A percentile compares a stretch with the other conserved stretches of the same genome.
These are phyloP conservation scores for Antarctomyces pellizariae DNA, from an alignment of 495 filamentous ascomycete species.

Conservation along the genomic window DNA sequence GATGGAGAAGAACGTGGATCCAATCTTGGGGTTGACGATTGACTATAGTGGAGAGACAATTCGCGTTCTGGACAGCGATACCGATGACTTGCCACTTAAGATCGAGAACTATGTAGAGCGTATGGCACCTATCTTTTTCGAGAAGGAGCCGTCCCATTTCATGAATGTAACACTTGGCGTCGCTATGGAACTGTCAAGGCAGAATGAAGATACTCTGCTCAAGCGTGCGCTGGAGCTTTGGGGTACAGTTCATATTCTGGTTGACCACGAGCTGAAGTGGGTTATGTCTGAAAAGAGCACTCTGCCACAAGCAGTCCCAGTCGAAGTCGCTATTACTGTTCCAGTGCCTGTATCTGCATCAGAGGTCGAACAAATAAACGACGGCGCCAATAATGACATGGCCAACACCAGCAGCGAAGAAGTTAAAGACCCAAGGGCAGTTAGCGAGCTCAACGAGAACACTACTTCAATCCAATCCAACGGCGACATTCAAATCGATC, in stretches of 20 bases:
- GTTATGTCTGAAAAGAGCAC: slow-evolving; percentile 30
- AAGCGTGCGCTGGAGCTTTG: slow-evolving; percentile 50
- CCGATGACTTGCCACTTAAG: slow-evolving; percentile 40
- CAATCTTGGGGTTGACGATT: slow-evolving; percentile 4
- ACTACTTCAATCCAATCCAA: slow-evolving; percentile 19
- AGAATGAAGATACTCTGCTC: slow-evolving; percentile 38
- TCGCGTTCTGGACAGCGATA: slow-evolving; percentile 38
- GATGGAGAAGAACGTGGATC: slow-evolving; percentile 9
- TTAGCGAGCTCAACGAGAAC: slow-evolving; percentile 4
- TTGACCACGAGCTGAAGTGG: slow-evolving; percentile 43
- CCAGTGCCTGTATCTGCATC: too few relatives aligned
- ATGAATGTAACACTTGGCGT: slow-evolving; percentile 40
- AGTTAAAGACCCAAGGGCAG: too few relatives aligned
- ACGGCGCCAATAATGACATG: slow-evolving; percentile 19
- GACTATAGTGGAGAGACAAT: slow-evolving; percentile 7
- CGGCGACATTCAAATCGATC: slow-evolving; percentile 21
- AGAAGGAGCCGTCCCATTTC: slow-evolving; percentile 40
- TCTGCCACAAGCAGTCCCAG: slow-evolving; percentile 15
- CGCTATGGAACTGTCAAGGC: slow-evolving; percentile 27
- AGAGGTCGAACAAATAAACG: slow-evolving; percentile 16
- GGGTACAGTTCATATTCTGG: slow-evolving; percentile 49
- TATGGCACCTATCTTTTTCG: slow-evolving; percentile 33
- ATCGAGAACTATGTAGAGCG: slow-evolving; percentile 50
- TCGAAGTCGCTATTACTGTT: slow-evolving; percentile 4
- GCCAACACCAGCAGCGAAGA: slow-evolving; percentile 23